Percentiles rank a stretch among this genome's conserved stretches.
Conservation (phyloP, 768 basidiomycete genomes). For the Lyophyllum decastes region DNA sequence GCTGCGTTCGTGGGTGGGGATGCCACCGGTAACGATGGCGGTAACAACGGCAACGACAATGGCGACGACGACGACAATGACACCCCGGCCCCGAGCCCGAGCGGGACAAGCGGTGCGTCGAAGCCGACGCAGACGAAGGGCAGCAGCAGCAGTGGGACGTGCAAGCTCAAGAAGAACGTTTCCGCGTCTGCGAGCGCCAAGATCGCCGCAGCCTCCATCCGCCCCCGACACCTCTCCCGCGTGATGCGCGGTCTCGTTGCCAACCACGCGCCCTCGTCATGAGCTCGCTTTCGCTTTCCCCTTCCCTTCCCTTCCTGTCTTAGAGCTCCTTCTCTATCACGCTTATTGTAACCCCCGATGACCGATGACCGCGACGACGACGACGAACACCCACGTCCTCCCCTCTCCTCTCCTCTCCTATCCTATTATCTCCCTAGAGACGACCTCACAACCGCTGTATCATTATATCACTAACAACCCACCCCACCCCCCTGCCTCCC, state of each 20-base stretch:
- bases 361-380: background rate
- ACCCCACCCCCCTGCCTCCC: too few relatives aligned
- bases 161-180: conserved; percentile 22
- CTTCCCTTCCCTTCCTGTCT: too few relatives aligned
- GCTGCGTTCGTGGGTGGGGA: conserved; percentile 37
- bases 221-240: conserved; percentile 28
- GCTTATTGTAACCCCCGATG: background rate
- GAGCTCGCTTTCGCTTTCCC: background rate
- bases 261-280: conserved; percentile 5
- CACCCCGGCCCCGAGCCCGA: background rate
- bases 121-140: conserved; percentile 7
- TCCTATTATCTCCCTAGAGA: background rate
- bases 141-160: conserved; percentile 6
- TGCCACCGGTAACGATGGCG: conserved; percentile 1
- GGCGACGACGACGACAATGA: conserved; percentile 1
- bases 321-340: background rate
- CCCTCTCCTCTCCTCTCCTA: background rate
- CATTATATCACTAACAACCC: background rate
- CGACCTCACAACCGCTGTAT: background rate
- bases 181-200: conserved; percentile 4
- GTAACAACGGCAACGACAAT: conserved; percentile 3
- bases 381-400: background rate
- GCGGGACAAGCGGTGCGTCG: background rate
- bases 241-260: conserved; percentile 29
- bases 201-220: conserved; percentile 8